Base-by-base conservation (phyloP, 441 rosid species). In the Aquilaria agallochum region DNA sequence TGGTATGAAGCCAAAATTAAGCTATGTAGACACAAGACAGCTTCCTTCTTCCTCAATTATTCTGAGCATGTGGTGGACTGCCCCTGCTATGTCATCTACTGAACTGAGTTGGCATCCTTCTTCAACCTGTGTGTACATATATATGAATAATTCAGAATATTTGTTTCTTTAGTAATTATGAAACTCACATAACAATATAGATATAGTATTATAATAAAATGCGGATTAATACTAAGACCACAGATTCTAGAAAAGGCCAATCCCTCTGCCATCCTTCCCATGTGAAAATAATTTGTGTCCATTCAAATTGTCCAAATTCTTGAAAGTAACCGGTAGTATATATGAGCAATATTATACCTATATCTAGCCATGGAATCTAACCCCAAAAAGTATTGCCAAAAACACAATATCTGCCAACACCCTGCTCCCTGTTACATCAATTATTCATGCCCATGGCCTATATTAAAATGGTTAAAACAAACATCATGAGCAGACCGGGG, bases 31-130 rank as follows among this genome's bases (percentile, higher is more conserved):
- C 75, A 78, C 20, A 56, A 58, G 56, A 63, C 62, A 74, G 62
- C 70, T 42, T 13, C 42, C 42, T 42, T 80, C 89, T 53, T 79
- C 80, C 73, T 88, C 88, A 74, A 84, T 85, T 66, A 87, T 75
- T 76, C 79, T 75, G 14, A 92, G 92, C 93, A 92, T 83, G 82
- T 83, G 90, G 61, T 87, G 87, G 48, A 85, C 93, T 66, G 95
- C 88, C 72, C 75, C 83, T 69, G 95, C 95, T 68, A 92, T 87
- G 80, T 92, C 98, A 73, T 89, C 95, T 68, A 74, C 95, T 50
- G 91, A 80, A 50, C 69, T 83, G 62, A 92, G 87, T 70, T 78
- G 93, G 83, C 96, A 87, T 79, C 84, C 91, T 78, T 92, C 98
- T 80, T 92, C 98, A 72, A 87, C 74, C 98, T 92, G 74, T 72